phyloP scores from a whole-genome alignment of 2,329 filamentous ascomycete genomes.

The Clarireedia hainanense region DNA sequence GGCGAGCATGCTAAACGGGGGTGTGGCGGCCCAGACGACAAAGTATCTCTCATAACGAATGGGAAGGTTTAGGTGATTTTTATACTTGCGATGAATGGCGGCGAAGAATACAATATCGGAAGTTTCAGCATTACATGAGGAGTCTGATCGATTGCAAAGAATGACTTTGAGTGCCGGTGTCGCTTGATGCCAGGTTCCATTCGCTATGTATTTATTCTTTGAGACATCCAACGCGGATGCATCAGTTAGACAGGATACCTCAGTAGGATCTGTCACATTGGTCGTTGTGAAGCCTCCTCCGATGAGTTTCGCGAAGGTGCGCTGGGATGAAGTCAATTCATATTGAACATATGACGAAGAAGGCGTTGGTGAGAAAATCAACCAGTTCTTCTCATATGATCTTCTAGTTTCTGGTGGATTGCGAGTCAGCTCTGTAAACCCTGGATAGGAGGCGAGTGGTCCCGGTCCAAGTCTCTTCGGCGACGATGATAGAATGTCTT shows the following conservation, averaged over 20 bases:
- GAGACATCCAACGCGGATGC: slow-evolving; percentile 10
- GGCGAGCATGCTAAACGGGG: slow-evolving; percentile 31
- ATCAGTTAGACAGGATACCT: slow-evolving; percentile 18
- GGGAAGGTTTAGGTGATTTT: slow-evolving; percentile 29
- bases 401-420: slow-evolving; percentile 29
- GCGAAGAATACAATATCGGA: slow-evolving; percentile 30
- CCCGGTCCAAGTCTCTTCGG: slow-evolving; percentile 19
- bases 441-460: slow-evolving; percentile 21
- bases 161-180: slow-evolving; percentile 32
- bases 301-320: slow-evolving; percentile 20
- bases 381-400: slow-evolving; percentile 35
- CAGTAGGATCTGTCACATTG: slow-evolving; percentile 16
- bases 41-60: slow-evolving; percentile 33
- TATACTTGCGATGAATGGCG: slow-evolving; percentile 32
- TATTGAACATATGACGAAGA: slow-evolving; percentile 32
- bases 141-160: slow-evolving; percentile 28
- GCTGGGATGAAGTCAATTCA: slow-evolving; percentile 27
- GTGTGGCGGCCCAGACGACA: slow-evolving; percentile 30
- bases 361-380: slow-evolving; percentile 30
- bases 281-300: slow-evolving; percentile 20
- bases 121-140: slow-evolving; percentile 17
- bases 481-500: slow-evolving; percentile 15
- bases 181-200: slow-evolving; percentile 32
- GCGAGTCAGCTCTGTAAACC: slow-evolving; percentile 32
- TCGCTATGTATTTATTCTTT: slow-evolving; percentile 11